Conservation (phyloP, 2,329 filamentous ascomycete genomes). For the Colletotrichum sp. region DNA sequence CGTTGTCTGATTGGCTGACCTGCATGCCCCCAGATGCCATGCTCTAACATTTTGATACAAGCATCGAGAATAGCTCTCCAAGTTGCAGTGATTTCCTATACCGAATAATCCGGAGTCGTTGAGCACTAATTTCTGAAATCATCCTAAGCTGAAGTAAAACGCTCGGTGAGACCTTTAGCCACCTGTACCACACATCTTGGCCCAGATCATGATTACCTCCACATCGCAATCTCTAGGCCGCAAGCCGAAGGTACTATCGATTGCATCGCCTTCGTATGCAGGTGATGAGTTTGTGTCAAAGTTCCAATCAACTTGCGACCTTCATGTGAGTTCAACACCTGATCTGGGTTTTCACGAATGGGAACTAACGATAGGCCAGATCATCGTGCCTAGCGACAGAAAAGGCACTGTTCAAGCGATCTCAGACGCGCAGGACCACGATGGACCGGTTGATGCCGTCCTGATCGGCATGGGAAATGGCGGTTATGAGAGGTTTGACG, state of each 20-base stretch:
- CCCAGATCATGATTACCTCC: background rate
- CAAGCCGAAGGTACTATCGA: background rate
- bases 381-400: background rate
- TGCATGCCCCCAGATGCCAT: background rate
- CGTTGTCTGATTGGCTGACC: background rate
- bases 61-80: background rate
- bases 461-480: background rate
- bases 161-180: background rate
- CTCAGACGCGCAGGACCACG: background rate
- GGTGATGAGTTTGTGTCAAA: background rate
- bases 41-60: background rate
- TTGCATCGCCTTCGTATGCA: background rate
- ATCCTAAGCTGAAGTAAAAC: background rate
- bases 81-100: background rate
- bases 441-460: background rate
- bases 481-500: background rate
- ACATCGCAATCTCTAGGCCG: background rate
- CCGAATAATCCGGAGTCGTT: background rate
- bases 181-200: background rate
- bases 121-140: background rate
- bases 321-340: background rate
- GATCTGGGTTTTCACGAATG: rapidly evolving
- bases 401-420: background rate
- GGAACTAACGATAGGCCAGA: rapidly evolving
- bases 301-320: background rate